These are phyloP conservation scores for Ogataea thermomethanolica DNA, from an alignment of 805 yeast species.

Conservation along the genomic window DNA sequence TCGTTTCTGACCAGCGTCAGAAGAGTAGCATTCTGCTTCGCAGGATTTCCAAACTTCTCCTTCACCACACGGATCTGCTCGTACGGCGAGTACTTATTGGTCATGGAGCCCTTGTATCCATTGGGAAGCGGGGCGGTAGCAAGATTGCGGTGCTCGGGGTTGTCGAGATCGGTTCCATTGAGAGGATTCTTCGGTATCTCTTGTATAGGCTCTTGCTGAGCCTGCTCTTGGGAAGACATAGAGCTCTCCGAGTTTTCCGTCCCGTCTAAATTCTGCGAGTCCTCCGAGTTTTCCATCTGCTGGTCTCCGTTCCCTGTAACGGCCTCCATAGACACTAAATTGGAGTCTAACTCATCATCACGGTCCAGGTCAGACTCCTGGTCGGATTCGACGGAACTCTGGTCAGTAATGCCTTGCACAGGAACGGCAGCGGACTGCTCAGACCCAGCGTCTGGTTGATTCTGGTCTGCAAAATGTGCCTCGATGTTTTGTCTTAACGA, in stretches of 20 bases:
- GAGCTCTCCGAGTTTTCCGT: not conserved
- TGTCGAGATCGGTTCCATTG: conserved; percentile 20
- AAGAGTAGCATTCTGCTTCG: conserved; percentile 58
- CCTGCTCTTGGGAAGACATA: not conserved
- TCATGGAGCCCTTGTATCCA: conserved; percentile 21
- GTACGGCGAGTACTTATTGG: conserved; percentile 20
- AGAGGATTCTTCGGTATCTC: conserved; percentile 12
- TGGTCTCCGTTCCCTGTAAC: too few species aligned
- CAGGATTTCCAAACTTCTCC: conserved; percentile 8
- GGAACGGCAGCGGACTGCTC: not conserved
- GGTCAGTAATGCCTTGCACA: too few species aligned
- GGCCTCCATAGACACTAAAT: too few species aligned
- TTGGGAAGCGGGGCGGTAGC: conserved; percentile 24
- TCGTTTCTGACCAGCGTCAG: conserved; percentile 43
- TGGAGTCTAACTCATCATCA: too few species aligned
- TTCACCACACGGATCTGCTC: conserved; percentile 25
- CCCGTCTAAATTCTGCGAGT: too few species aligned
- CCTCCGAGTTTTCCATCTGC: too few species aligned
- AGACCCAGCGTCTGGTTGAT: not conserved
- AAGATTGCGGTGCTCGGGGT: conserved; percentile 19
- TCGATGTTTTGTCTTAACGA: not conserved
- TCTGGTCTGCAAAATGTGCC: not conserved
- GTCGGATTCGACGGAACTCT: too few species aligned
- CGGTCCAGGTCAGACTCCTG: too few species aligned
- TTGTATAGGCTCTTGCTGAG: not conserved